Evolutionary conservation across 1,284 basidiomycete species (phyloP), one percentile per base, ranked within the genome.

Genomic region (Porphyrellus sp.): DNA sequence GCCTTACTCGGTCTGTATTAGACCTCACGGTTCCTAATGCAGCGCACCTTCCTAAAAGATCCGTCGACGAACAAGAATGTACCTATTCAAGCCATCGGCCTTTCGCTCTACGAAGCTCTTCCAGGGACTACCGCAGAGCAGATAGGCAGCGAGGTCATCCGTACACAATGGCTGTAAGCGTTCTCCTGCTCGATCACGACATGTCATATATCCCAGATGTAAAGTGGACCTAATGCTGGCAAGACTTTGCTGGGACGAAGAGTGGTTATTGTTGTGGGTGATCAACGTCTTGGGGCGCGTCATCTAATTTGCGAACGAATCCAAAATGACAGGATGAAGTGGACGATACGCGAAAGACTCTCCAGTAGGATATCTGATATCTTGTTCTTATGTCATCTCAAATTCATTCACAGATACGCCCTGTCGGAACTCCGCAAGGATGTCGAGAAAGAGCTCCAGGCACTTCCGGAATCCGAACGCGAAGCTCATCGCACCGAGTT

Each of bases 151-250:
- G 86, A 95, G 70, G 91, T 97, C 54, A 77, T 94, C 60, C 81
- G 93, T 51, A 96, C 92, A 9, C 94, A 97, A 70, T 97, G 93
- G 94, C 79, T 82, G 90, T 94, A 67, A 72, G 90, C 73, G 35
- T 30, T 45, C 23, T 49, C n/a, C 21, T 23, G n/a, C 70, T 52
- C 67, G 70, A 49, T 59, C 57, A 46, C 31, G 20, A 25, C 13
- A 20, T 52, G 46, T 34, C 41, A 44, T 44, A 12, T 42, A 51
- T 45, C 38, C 51, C 52, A 28, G 2, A n/a, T 50, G 43, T 34
- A 24, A 56, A 86, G 81, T 40, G 85, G 82, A 24, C 78, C 80
- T 11, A 78, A 89, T 56, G 70, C 85, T 1, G 81, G 80, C 27
- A 83, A 85, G 64, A 73, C 81, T n/a, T 74, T 98, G 13, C 72